Base-by-base conservation (phyloP, 2,329 filamentous ascomycete species). In the Nakataea oryzae region DNA sequence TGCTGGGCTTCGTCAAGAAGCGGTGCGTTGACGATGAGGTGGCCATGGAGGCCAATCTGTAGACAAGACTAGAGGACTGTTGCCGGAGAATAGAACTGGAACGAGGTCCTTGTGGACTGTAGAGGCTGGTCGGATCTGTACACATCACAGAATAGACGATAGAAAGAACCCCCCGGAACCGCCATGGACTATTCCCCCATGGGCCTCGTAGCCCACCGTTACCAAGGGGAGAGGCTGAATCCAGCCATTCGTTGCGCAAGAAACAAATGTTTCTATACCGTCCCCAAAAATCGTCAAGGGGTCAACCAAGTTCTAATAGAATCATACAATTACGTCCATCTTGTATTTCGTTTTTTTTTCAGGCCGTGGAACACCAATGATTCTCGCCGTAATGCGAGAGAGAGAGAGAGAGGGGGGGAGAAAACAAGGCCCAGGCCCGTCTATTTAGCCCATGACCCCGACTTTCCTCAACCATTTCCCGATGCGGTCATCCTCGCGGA, bases 1-100 rank as follows among this genome's bases (percentile, higher is more conserved):
- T 96, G 66, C 86, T 69, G 1, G 71, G 67, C 5, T 75, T 74
- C 59, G 63, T 75, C 27, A 69, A 66, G 65, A 68, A 69, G 64
- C 67, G 62, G 21, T 57, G 63, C 11, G 66, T 66, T 28, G 63
- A 62, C 13, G 60, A 61, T 60, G 60, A 67, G 27, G 64, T 63
- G 34, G 62, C 47, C 14, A 13, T 21, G 30, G 32, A 61, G 61
- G 34, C 41, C 6, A 50, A 24, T 5, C 24, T 50, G 41, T 50
- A 27, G 24, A 61, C 8, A 28, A 29, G 32, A 26, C 32, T 50
- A 2, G 32, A 59, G n/a, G 50, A 17, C 3, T 17, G 27, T 9
- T 27, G 32, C 1, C 26, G 30, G 24, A 21, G 21, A 41, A 26
- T 7, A 4, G 28, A 6, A 12, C 21, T 7, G 32, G 1, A 21